Percentiles rank a stretch among this genome's conserved stretches.
Conservation (phyloP, 2,329 filamentous ascomycete genomes). For the Neoascochyta sp. region DNA sequence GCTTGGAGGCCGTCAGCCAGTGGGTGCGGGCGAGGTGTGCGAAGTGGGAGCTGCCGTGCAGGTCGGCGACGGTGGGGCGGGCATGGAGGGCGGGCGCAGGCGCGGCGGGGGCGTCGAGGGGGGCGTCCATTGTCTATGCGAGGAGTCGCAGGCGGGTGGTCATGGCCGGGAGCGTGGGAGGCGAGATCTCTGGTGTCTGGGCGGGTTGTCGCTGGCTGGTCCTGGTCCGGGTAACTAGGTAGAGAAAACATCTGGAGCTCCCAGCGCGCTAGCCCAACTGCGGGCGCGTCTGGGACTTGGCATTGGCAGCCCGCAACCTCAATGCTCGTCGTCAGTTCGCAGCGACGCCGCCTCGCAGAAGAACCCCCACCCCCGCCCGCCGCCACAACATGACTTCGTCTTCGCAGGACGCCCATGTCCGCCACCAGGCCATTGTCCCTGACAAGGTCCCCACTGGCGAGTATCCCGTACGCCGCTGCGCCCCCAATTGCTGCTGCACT, state of each 20-base stretch:
- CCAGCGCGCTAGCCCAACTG: not conserved
- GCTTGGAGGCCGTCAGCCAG: constrained; percentile 69
- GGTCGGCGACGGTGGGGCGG: constrained; percentile 63
- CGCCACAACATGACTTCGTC: constrained; percentile 28
- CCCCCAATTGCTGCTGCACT: constrained; percentile 17
- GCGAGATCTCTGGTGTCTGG: too few relatives aligned
- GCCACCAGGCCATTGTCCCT: constrained; percentile 55
- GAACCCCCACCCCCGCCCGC: constrained; percentile 6
- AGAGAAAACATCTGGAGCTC: too few relatives aligned
- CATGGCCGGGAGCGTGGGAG: too few relatives aligned
- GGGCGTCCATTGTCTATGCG: constrained; percentile 1
- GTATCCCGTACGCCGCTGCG: constrained; percentile 68
- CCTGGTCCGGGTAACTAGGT: not conserved
- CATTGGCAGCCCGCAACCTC: constrained; percentile 10
- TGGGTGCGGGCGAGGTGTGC: constrained; percentile 73
- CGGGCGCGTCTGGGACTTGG: constrained; percentile 8
- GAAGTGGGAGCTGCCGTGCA: constrained; percentile 64
- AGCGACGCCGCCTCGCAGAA: constrained; percentile 21
- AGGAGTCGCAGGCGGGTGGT: too few relatives aligned
- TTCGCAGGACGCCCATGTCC: constrained; percentile 22
- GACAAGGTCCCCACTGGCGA: constrained; percentile 78
- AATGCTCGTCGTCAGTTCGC: constrained; percentile 12
- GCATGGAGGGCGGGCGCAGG: constrained; percentile 33
- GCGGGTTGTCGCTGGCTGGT: too few relatives aligned
- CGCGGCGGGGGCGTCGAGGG: constrained; percentile 19